Evolutionary conservation across 2,329 filamentous ascomycete genomes (phyloP).

Genomic region (Colletotrichum liriopes): DNA sequence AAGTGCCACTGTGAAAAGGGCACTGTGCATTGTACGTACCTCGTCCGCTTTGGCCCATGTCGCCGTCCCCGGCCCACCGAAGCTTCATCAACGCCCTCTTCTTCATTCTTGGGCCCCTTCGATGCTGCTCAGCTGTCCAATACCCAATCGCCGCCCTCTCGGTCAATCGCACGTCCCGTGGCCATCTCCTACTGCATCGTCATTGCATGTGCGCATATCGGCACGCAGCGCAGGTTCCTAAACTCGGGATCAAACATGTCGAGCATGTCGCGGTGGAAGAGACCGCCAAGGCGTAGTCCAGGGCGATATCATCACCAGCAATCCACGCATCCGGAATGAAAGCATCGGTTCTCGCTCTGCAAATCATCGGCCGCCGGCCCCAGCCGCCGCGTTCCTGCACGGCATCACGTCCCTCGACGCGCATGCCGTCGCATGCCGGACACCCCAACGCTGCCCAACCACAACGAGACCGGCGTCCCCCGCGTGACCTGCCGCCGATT

Average conservation of each 20-base stretch:
- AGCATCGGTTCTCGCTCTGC: background rate
- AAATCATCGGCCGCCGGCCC: background rate
- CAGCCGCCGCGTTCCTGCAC: background rate
- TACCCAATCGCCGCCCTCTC: background rate
- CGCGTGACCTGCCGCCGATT: constrained; percentile 39
- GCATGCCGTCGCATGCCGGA: constrained; percentile 44
- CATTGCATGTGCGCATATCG: background rate
- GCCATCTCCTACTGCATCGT: background rate
- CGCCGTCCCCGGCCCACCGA: background rate
- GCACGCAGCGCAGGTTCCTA: background rate
- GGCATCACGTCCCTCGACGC: constrained; percentile 42
- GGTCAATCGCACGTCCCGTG: background rate
- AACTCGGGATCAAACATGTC: constrained; percentile 1
- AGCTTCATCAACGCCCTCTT: background rate
- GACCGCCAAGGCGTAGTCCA: background rate
- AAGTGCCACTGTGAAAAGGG: background rate
- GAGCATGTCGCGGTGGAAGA: background rate
- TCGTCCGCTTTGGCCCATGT: background rate
- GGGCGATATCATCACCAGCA: background rate
- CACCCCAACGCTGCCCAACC: constrained; percentile 17
- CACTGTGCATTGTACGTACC: background rate
- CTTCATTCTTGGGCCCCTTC: background rate
- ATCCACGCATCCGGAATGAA: background rate
- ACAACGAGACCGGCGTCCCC: constrained; percentile 3
- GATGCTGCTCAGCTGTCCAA: background rate